Base-by-base conservation (phyloP, 2,329 filamentous ascomycete genomes). In the Colletotrichum agaves region DNA sequence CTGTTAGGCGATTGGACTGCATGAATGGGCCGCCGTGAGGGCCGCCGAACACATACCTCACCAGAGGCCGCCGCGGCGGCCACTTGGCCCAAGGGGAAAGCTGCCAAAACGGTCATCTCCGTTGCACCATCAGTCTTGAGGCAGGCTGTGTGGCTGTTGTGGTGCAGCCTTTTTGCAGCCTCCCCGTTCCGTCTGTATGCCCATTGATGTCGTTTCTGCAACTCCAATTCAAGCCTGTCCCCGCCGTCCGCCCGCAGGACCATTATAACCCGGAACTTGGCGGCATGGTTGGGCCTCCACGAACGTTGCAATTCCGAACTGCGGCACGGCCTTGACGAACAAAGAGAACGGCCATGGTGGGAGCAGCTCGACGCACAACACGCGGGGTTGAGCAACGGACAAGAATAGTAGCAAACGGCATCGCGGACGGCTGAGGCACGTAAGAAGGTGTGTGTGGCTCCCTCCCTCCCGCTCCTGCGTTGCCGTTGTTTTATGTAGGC, bases 361-460 rank as follows among this genome's bases (percentile, higher is more conserved):
- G 44, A 43, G 11, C 31, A 62, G 23, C 37, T 64, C 39, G 52
- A 64, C 46, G 55, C 60, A 52, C 53, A 37, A 49, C 53, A 64
- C 39, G 13, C 52, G 37, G 43, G 58, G 59, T 43, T 57, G 59
- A 50, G 27, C 43, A 50, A 52, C 50, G 33, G 33, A 27, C 50
- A 44, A 35, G 21, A 67, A 67, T 67, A 67, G 58, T 46, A 61
- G 58, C 58, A 61, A 61, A 61, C 58, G 58, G 59, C 50, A 63
- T 19, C 44, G 57, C 63, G 59, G 63, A 50, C 59, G 52, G 60
- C 46, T 53, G 61, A 46, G 52, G 50, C 63, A 63, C 44, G 21
- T 57, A 57, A 52, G 19, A 57, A 31, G 37, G 50, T 49, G 60
- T 60, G 52, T 67, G 59, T 39, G 50, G 33, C 53, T 46, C 23